Conservation (phyloP, 2,329 filamentous ascomycete genomes). For the Ophiostoma piceae region DNA sequence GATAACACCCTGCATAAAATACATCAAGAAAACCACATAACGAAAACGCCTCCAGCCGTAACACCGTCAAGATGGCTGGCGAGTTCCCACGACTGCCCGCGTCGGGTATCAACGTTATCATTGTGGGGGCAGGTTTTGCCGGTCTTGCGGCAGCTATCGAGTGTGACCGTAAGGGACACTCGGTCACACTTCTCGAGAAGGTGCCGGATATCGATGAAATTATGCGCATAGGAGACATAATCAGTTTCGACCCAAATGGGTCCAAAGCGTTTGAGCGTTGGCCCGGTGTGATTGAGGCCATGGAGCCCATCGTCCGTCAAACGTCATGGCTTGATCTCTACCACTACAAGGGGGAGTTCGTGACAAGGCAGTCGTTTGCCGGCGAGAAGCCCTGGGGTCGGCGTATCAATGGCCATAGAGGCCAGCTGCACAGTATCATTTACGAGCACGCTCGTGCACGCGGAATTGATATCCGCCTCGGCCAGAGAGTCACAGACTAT, state of each 20-base stretch:
- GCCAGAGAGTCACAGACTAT: constrained; percentile 43
- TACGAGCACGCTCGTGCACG: constrained; percentile 47
- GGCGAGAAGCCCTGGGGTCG: constrained; percentile 36
- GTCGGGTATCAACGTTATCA: background rate
- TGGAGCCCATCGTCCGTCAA: constrained; percentile 47
- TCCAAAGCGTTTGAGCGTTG: constrained; percentile 54
- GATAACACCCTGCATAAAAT: too few species aligned
- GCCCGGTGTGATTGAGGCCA: constrained; percentile 45
- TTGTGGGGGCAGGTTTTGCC: background rate
- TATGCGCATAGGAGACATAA: constrained; percentile 40
- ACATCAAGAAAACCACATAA: too few species aligned
- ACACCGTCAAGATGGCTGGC: background rate
- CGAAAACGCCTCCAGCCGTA: too few species aligned
- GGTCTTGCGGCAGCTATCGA: background rate
- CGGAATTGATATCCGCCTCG: constrained; percentile 46
- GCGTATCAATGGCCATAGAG: constrained; percentile 51
- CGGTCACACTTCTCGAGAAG: constrained; percentile 40
- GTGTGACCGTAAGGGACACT: constrained; percentile 18
- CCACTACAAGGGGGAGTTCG: background rate
- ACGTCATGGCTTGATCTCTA: constrained; percentile 29
- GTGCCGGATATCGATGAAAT: background rate
- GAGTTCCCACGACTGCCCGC: background rate
- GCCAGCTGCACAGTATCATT: constrained; percentile 48
- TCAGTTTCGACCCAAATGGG: constrained; percentile 52
- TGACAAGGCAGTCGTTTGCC: background rate